Evolutionary conservation across 192 early-diverging fungal species (phyloP).

Genomic region (Powellomyces hirtus): DNA sequence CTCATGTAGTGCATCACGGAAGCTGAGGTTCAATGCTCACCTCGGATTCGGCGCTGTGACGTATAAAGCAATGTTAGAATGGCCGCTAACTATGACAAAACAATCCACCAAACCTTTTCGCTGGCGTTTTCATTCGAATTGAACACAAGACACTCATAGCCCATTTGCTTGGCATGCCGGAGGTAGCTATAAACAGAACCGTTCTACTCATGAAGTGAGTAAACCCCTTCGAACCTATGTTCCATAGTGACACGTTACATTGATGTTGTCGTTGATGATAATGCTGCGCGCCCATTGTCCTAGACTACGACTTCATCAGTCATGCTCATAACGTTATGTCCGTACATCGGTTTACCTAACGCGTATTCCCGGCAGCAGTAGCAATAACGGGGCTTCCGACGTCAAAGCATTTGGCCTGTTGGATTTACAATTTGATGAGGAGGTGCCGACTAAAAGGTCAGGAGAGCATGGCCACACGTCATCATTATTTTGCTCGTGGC

Average conservation of each 20-base stretch:
- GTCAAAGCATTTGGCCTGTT: conserved; percentile 7
- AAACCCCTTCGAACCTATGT: too few species aligned
- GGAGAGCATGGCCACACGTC: not conserved
- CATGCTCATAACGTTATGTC: not conserved
- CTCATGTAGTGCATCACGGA: too few species aligned
- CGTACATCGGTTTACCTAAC: not conserved
- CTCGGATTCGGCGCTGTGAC: too few species aligned
- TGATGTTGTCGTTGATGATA: conserved; percentile 26
- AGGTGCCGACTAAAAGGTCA: not conserved
- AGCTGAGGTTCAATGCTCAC: too few species aligned
- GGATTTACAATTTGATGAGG: too few species aligned
- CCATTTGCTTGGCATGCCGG: not conserved
- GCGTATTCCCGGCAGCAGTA: not conserved
- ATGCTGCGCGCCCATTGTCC: conserved; percentile 23
- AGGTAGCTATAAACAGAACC: conserved; percentile 14
- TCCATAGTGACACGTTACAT: too few species aligned
- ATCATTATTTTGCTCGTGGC: conserved; percentile 20
- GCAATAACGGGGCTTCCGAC: not conserved
- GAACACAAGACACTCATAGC: conserved; percentile 5
- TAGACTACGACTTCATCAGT: not conserved
- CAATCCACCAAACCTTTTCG: not conserved
- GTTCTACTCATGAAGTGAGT: not conserved
- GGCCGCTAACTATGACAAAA: too few species aligned
- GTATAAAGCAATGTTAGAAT: too few species aligned
- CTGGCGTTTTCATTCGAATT: conserved; percentile 11